Conservation (phyloP, 192 early-diverging fungal genomes). For the Linnemannia exigua region DNA sequence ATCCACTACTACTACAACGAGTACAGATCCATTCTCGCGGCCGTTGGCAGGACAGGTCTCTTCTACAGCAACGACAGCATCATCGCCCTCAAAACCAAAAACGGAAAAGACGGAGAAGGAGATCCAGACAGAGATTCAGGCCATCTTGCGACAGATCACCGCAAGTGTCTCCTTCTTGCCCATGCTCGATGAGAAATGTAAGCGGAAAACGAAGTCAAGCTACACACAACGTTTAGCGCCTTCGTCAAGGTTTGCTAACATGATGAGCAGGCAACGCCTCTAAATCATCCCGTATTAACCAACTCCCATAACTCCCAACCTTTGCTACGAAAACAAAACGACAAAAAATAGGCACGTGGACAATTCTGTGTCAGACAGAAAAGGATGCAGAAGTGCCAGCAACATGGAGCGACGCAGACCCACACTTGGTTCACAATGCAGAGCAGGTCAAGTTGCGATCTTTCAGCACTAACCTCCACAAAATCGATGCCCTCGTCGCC, state of each 20-base stretch:
- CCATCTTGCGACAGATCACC: constrained; percentile 93
- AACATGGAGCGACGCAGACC: constrained; percentile 88
- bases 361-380: constrained; percentile 91
- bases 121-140: constrained; percentile 84
- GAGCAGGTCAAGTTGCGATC: constrained; percentile 89
- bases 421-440: constrained; percentile 82
- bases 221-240: too few relatives aligned
- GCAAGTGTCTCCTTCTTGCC: constrained; percentile 93
- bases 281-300: background rate
- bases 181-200: constrained; percentile 88
- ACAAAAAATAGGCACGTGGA: constrained; percentile 82
- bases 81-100: constrained; percentile 17
- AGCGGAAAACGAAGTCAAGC: background rate
- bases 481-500: constrained; percentile 88
- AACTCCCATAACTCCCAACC: background rate
- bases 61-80: background rate
- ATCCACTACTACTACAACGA: background rate
- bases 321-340: too few relatives aligned
- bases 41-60: constrained; percentile 7
- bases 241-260: too few relatives aligned
- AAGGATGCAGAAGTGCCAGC: constrained; percentile 87
- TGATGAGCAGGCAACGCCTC: too few relatives aligned
- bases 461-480: constrained; percentile 88
- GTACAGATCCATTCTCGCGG: background rate
- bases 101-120: constrained; percentile 71